Evolutionary conservation across 345 rosid species (phyloP).

Genomic region (Eucalyptus brandiana): DNA sequence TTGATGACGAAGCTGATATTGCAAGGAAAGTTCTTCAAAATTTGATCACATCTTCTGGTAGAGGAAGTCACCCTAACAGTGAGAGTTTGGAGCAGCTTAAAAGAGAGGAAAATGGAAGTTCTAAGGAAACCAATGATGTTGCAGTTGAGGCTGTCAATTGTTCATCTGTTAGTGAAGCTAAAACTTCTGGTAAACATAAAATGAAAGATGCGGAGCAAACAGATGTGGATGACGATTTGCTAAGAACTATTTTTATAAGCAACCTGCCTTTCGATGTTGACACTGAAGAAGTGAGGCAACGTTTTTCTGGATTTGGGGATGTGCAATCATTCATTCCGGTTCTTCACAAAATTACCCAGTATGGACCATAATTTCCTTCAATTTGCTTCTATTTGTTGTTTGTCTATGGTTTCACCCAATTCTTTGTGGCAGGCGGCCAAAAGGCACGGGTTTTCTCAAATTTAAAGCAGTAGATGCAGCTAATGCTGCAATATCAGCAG

Average conservation of each 20-base stretch:
- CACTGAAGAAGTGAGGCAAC: slow-evolving; percentile 59
- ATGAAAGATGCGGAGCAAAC: slow-evolving; percentile 11
- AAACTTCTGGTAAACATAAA: slow-evolving; percentile 19
- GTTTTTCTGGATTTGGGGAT: slow-evolving; percentile 68
- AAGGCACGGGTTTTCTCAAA: slow-evolving; percentile 86
- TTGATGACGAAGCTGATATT: slow-evolving; percentile 73
- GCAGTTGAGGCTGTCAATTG: slow-evolving; percentile 10
- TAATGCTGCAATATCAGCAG: slow-evolving; percentile 65
- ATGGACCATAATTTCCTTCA: slow-evolving; percentile 1
- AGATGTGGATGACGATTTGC: slow-evolving; percentile 48
- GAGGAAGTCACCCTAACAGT: slow-evolving; percentile 14
- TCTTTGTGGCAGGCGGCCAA: slow-evolving; percentile 63
- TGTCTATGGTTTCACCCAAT: background rate
- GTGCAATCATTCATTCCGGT: slow-evolving; percentile 66
- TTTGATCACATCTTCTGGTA: slow-evolving; percentile 33
- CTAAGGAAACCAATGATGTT: slow-evolving; percentile 4
- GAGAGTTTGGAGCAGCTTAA: slow-evolving; percentile 13
- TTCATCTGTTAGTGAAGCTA: slow-evolving; percentile 18
- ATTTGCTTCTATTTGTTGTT: background rate
- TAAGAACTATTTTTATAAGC: slow-evolving; percentile 64
- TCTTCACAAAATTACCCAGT: slow-evolving; percentile 86
- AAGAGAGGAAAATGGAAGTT: slow-evolving; percentile 7
- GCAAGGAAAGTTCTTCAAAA: slow-evolving; percentile 65
- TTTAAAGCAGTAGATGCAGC: slow-evolving; percentile 68
- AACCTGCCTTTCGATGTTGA: slow-evolving; percentile 79